Percentiles rank a stretch among this genome's conserved stretches.
phyloP scores from a whole-genome alignment of 768 basidiomycete genomes.

The Hortiboletus flavorubellus region DNA sequence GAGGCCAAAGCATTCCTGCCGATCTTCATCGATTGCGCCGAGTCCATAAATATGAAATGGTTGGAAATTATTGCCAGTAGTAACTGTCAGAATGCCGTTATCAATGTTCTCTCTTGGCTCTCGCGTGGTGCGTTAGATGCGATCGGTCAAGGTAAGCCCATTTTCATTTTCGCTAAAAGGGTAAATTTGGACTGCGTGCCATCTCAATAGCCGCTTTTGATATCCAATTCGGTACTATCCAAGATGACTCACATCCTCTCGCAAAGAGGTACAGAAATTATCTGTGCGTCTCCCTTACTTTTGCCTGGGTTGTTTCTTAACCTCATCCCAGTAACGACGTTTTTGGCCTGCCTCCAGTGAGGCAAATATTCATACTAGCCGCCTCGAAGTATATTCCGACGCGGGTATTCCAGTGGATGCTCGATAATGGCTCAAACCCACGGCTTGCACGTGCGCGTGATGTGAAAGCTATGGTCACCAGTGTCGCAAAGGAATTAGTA shows the following conservation, averaged over 20 bases:
- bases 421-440: not conserved
- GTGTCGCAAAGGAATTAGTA: slow-evolving; percentile 3
- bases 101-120: slow-evolving; percentile 23
- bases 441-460: slow-evolving; percentile 4
- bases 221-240: slow-evolving; percentile 13
- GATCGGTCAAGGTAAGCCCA: slow-evolving; percentile 40
- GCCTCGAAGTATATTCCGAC: slow-evolving; percentile 6
- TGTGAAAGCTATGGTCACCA: not conserved
- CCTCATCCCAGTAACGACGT: slow-evolving; percentile 3
- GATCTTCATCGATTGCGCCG: slow-evolving; percentile 41
- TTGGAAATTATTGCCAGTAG: slow-evolving; percentile 8
- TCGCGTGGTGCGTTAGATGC: slow-evolving; percentile 47
- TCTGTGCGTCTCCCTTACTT: not conserved
- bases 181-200: not conserved
- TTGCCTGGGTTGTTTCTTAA: too few species aligned
- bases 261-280: slow-evolving; percentile 4
- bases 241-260: not conserved
- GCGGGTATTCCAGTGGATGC: not conserved
- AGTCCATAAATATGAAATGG: slow-evolving; percentile 17
- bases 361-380: slow-evolving; percentile 4
- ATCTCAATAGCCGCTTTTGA: slow-evolving; percentile 42
- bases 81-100: not conserved
- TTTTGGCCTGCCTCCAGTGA: slow-evolving; percentile 8
- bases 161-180: not conserved
- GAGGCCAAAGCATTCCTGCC: slow-evolving; percentile 50